Base-by-base conservation (phyloP, 331 rosid genomes). In the Arachis monticola region DNA sequence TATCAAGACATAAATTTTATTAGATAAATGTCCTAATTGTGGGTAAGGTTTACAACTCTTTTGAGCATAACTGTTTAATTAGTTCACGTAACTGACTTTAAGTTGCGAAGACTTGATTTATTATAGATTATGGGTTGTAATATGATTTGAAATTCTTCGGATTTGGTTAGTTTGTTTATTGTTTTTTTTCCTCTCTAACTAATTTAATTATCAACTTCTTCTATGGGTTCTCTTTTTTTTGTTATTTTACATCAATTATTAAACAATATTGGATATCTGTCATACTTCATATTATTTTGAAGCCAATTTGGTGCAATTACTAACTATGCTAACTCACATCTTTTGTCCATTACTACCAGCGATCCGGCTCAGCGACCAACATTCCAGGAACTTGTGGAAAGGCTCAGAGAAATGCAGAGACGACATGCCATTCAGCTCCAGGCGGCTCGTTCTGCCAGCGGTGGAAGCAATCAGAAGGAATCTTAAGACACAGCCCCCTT, bases 361-460 rank as follows among this genome's bases (percentile, higher is more conserved):
- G 97, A 92, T 77, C 88, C 99, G 6, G 82, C 96, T 57, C 11
- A 47, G 79, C 77, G 99, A 68, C 98, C 99, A 70, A 68, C 97
- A 27, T 90, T 92, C 81, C 97, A 88, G 76, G 94, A 84, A 77
- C 85, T 95, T 68, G 73, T 92, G 71, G 96, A 87, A 69, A 90
- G 65, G 82, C 85, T 95, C 0, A 82, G 82, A 85, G 99, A 95
- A 48, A 60, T 92, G 68, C 98, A 90, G 64, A 83, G 89, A 76
- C 88, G 68, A 44, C 86, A 74, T 42, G 64, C 84, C 42, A 71
- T 89, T 78, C 93, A 92, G 80, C 83, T 87, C 73, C 97, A 95
- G 59, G 96, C 98, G 55, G 88, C 94, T 59, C 90, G 92, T 31
- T 59, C 94, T 2, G 81, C 80, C 0, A 80, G 82, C 0, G 88